Conservation (phyloP, 2,329 filamentous ascomycete species). For the Fusarium neocosmosporiellum region DNA sequence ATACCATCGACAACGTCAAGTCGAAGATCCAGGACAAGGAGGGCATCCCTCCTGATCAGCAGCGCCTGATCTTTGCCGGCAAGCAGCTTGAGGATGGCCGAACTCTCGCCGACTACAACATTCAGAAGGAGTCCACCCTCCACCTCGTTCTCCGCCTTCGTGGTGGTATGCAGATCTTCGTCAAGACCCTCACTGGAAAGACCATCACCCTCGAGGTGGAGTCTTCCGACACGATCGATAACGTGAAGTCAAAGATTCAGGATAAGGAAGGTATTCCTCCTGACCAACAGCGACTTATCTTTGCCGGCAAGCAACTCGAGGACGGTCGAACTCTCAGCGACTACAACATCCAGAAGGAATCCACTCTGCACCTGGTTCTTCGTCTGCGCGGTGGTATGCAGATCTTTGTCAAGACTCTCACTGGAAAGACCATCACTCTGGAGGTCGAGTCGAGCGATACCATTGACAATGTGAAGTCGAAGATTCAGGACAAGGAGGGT, state of each 20-base stretch:
- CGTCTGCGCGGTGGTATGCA: conserved; percentile 86
- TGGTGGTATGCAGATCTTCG: conserved; percentile 91
- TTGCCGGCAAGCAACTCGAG: conserved; percentile 92
- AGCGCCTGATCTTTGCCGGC: conserved; percentile 93
- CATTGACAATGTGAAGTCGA: conserved; percentile 96
- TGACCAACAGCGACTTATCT: conserved; percentile 94
- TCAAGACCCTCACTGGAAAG: conserved; percentile 90
- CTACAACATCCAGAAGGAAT: conserved; percentile 98
- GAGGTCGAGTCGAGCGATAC: conserved; percentile 92
- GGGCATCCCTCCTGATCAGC: conserved; percentile 94
- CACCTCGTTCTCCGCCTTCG: conserved; percentile 88
- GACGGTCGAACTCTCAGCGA: conserved; percentile 91
- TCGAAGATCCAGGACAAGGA: conserved; percentile 98
- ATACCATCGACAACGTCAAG: conserved; percentile 97
- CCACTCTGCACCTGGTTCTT: conserved; percentile 82
- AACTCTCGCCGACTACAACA: conserved; percentile 92
- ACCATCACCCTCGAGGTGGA: conserved; percentile 95
- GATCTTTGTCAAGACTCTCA: conserved; percentile 83
- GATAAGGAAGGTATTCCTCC: conserved; percentile 95
- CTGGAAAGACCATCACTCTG: conserved; percentile 93
- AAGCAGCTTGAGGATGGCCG: conserved; percentile 97
- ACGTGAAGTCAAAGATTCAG: conserved; percentile 94
- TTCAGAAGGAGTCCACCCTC: conserved; percentile 91
- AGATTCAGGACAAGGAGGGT: conserved; percentile 99
- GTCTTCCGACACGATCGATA: conserved; percentile 91